Evolutionary conservation across 2,329 filamentous ascomycete species (phyloP), one percentile per base, ranked within the genome.

Genomic region (Rutstroemia sp.): DNA sequence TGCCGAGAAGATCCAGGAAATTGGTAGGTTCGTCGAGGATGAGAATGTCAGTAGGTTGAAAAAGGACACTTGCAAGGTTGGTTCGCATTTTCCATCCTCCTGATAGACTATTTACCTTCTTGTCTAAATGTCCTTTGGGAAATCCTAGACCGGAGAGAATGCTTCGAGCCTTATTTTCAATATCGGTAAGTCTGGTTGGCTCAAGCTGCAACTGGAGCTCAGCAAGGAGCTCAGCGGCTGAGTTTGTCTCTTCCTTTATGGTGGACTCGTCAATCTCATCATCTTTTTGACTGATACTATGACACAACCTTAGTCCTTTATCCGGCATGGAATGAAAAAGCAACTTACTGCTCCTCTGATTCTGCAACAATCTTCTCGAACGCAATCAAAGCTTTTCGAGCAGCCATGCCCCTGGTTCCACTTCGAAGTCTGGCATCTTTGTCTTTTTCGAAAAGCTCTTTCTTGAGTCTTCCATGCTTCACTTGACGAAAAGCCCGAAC

Each of bases 1-100:
- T 91, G 1, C 88, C 88, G 0, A 91, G 78, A 0, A 95, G 75
- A 65, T 95, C 89, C 1, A 95, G 78, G 67, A 89, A 95, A 67
- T 95, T 95, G 36, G 89, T 95, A 0, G 90, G 90, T 68, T 95
- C 89, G 68, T 95, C 89, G 2, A 95, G 80, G 51, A 95, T 84
- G 57, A 95, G 17, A 2, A 95, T 82, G 62, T 95, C 89, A 0
- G 84, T 81, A 7, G 86, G 81, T 60, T 91, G 86, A 1, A 89
- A 79, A 4, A 95, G 75, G 0, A 83, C 81, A 3, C 76, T 75
- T 2, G 86, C 85, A 0, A 89, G 75, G 57, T 83, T 76, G 27
- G 81, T 82, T 9, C 87, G 80, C 82, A 88, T 89, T 58, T 77
- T 80, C 86, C 86, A 89, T 2, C 87, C 90, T 6, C 90, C 89